A percentile compares a stretch with the other conserved stretches of the same genome.
phyloP scores from a whole-genome alignment of 2,329 filamentous ascomycete species.

The Colletotrichum acutatum region DNA sequence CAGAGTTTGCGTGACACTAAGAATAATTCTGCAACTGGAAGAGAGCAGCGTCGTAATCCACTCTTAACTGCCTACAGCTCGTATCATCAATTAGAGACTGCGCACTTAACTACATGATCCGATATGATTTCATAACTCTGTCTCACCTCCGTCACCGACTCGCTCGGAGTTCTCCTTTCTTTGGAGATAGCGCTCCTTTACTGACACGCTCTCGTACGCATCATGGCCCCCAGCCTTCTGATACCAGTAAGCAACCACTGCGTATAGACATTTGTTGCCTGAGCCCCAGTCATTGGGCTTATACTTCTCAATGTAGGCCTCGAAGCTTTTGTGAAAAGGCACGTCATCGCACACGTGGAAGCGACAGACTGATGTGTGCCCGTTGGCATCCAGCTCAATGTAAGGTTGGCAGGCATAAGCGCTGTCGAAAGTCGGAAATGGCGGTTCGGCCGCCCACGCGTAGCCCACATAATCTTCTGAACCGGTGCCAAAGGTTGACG shows the following conservation, averaged over 20 bases:
- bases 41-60: not conserved
- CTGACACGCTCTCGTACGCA: slow-evolving; percentile 6
- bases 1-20: not conserved
- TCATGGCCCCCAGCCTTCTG: slow-evolving; percentile 15
- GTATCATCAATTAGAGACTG: not conserved
- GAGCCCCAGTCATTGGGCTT: slow-evolving; percentile 29
- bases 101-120: not conserved
- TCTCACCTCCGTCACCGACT: not conserved
- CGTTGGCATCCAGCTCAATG: slow-evolving; percentile 28
- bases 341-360: slow-evolving; percentile 32
- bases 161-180: not conserved
- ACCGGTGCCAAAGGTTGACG: slow-evolving; percentile 27
- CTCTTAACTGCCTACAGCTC: not conserved
- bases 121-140: not conserved
- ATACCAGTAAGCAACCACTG: slow-evolving; percentile 31
- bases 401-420: slow-evolving; percentile 28
- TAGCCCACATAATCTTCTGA: slow-evolving; percentile 33
- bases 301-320: slow-evolving; percentile 31
- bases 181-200: slow-evolving; percentile 20
- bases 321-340: slow-evolving; percentile 28
- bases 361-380: slow-evolving; percentile 29
- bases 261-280: slow-evolving; percentile 19
- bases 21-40: not conserved
- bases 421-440: slow-evolving; percentile 26
- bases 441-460: slow-evolving; percentile 31